Evolutionary conservation across 169 alveolate genomes (phyloP).

Genomic region (Perkinsus chesapeaki): DNA sequence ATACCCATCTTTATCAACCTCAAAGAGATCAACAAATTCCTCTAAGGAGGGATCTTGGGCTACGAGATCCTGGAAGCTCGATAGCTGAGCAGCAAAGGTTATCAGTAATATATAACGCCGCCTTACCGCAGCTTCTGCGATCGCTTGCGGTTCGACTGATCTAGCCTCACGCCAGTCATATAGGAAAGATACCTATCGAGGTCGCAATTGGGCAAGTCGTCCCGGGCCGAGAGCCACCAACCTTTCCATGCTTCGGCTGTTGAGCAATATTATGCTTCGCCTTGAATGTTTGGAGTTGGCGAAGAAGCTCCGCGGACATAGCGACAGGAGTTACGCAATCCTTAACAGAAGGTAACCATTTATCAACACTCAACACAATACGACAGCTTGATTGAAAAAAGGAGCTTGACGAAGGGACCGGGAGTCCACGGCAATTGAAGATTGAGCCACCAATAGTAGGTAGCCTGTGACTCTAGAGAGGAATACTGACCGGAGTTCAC

Average conservation of each 20-base stretch:
- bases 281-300: not conserved
- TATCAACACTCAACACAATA: not conserved
- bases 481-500: no score
- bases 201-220: not conserved
- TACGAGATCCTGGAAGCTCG: not conserved
- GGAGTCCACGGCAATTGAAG: no score
- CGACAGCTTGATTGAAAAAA: no score
- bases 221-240: no score
- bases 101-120: not conserved
- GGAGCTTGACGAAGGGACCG: no score
- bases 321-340: not conserved
- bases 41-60: not conserved
- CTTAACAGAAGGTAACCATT: not conserved
- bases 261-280: not conserved
- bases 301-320: slow-evolving; percentile 1
- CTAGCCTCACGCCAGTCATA: not conserved
- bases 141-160: not conserved
- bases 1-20: not conserved
- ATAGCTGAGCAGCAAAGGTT: not conserved
- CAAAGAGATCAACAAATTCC: not conserved
- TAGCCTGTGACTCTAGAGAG: no score
- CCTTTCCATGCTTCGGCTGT: not conserved
- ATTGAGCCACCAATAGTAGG: no score
- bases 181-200: not conserved
- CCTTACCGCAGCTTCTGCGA: not conserved